Conservation (phyloP, 495 filamentous ascomycete species). For the Corynascus novoguineensis region DNA sequence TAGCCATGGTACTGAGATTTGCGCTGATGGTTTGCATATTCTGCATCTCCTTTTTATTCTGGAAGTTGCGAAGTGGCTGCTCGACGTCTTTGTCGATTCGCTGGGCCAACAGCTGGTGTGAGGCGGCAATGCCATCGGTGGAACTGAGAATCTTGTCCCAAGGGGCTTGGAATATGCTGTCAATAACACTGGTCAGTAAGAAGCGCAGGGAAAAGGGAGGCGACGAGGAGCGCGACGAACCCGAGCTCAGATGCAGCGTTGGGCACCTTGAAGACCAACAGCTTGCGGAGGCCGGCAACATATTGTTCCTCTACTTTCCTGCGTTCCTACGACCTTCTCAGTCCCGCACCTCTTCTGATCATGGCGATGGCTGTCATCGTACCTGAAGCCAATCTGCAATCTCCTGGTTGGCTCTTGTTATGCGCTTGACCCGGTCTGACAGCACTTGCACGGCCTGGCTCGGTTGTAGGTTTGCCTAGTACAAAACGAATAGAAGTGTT, state of each 20-base stretch:
- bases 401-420: conserved; percentile 79
- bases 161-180: conserved; percentile 81
- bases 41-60: conserved; percentile 72
- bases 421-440: conserved; percentile 81
- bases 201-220: conserved; percentile 12
- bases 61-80: conserved; percentile 65
- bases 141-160: conserved; percentile 88
- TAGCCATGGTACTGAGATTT: conserved; percentile 75
- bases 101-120: conserved; percentile 75
- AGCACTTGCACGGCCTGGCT: conserved; percentile 77
- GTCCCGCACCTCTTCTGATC: conserved; percentile 13
- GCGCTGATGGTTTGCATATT: conserved; percentile 76
- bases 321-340: conserved; percentile 64
- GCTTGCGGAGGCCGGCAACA: conserved; percentile 73
- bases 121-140: conserved; percentile 71
- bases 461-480: conserved; percentile 75
- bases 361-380: conserved; percentile 26
- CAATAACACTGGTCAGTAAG: conserved; percentile 14
- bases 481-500: conserved; percentile 22
- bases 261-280: conserved; percentile 66
- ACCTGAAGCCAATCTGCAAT: conserved; percentile 98
- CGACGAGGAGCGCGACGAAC: conserved; percentile 47
- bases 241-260: conserved; percentile 73
- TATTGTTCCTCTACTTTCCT: conserved; percentile 90
- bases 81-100: conserved; percentile 92